phyloP scores from a whole-genome alignment of 768 basidiomycete genomes.

The Leccinum incarnatum region DNA sequence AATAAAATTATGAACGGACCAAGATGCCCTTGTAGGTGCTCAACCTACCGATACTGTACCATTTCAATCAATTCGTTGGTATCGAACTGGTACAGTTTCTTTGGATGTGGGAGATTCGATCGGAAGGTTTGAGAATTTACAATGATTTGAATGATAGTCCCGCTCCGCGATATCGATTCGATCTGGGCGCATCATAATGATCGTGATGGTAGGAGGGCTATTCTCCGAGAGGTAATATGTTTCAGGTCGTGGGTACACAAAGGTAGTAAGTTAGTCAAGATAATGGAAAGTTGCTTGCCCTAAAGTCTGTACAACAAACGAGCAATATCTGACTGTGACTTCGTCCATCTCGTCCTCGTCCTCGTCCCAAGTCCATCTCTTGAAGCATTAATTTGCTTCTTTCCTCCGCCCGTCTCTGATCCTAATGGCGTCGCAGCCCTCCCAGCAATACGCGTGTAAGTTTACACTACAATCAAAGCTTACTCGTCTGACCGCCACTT shows the following conservation, averaged over 20 bases:
- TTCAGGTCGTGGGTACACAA: not conserved
- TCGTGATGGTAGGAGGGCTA: too few relatives aligned
- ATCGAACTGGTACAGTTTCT: too few relatives aligned
- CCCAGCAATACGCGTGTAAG: constrained; percentile 86
- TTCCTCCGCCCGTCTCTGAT: constrained; percentile 33
- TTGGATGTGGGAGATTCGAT: not conserved
- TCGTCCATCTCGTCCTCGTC: constrained; percentile 21
- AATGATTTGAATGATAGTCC: too few relatives aligned
- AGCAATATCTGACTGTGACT: constrained; percentile 19
- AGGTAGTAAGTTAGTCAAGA: not conserved
- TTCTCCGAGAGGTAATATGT: not conserved
- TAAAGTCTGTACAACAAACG: constrained; percentile 11
- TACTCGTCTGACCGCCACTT: constrained; percentile 17
- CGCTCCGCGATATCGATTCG: not conserved
- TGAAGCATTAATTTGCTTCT: constrained; percentile 88
- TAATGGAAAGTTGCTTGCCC: constrained; percentile 12
- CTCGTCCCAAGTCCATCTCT: constrained; percentile 4
- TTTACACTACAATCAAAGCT: constrained; percentile 17
- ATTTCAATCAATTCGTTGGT: too few relatives aligned
- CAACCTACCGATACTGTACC: too few relatives aligned
- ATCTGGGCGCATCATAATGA: not conserved
- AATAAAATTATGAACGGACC: too few relatives aligned
- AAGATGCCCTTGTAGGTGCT: too few relatives aligned
- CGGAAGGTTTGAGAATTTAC: not conserved
- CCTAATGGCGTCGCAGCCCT: constrained; percentile 63